Base-by-base conservation (phyloP, 208 protist genomes). In the Crithidia fasciculata region DNA sequence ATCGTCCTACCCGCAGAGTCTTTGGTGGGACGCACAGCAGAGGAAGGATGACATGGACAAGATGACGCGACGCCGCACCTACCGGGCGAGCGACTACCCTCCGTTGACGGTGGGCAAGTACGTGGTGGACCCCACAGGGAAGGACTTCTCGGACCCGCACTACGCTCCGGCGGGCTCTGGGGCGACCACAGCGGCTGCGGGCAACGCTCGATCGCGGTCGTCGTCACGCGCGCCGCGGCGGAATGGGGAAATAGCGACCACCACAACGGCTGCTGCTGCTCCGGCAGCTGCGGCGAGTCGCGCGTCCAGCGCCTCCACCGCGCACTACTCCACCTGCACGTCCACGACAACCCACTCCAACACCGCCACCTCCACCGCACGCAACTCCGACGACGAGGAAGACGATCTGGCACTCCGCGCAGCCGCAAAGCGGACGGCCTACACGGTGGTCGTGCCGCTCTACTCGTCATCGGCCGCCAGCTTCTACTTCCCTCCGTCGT, bases 91-190 rank as follows among this genome's bases (percentile, higher is more conserved):
- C 45, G 58, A 80, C 28, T 61, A 74, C 55, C 70, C 88, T 47
- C 80, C 79, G 4, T 76, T 93, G 43, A 76, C 83, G 43, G 84
- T 93, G 12, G 89, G 89, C 49, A 92, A 91, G 76, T 93, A 91
- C 74, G 91, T 96, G 57, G 52, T 73, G 9, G 91, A 94, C 56
- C 75, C 78, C 5, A 84, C 87, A 45, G 84, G 88, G 52, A 78
- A 85, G 59, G 91, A 96, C 67, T 91, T 85, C 47, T 94, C 87
- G 2, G 91, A 96, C 72, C 91, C 91, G 10, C 86, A 89, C 74
- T 91, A 90, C 77, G 68, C 68, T 8, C 76, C 84, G 9, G 77
- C 36, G 8, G 64, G 54, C 12, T 8, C 8, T 15, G 52, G 28
- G 43, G 0, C 52, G 16, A 18, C 28, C 8, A 55, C 18, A 37